Base-by-base conservation (phyloP, 2,329 filamentous ascomycete species). In the Zalaria sp. region DNA sequence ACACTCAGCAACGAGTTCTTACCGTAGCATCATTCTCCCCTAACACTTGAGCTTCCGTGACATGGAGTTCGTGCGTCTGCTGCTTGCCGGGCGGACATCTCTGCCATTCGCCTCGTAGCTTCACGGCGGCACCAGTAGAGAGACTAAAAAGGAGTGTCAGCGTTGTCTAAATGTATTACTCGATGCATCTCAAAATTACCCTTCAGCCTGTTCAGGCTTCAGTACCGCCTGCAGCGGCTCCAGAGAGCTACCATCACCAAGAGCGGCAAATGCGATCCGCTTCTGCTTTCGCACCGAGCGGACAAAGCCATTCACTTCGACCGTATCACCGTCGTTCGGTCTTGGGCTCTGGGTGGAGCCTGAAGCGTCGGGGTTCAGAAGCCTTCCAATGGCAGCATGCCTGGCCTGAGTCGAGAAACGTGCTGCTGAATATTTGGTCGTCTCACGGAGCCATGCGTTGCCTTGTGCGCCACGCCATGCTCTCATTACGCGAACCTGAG, bases 261-360 rank as follows among this genome's bases (percentile, higher is more conserved):
- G 69, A 45, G 86, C 76, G 40, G 88, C 81, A 64, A 98, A 96
- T 4, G 82, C 79, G 45, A 82, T 71, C 25, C 73, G 73, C 59
- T 95, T 93, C 68, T 93, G 87, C 59, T 85, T 83, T 47, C 89
- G 75, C 46, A 94, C 79, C 3, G 85, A 89, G 48, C 84, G 77
- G 42, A 95, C 72, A 65, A 82, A 89, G 46, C 88, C 89, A 57
- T 82, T 73, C 51, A 94, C 67, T 25, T 51, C 43, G 34, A 59
- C 37, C 5, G 18, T 18, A 18, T 18, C 18, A 18, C 18, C 18
- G 18, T 18, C 18, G 18, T 18, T 18, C 18, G 18, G 18, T 18
- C 18, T 18, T 18, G 18, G 18, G 18, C 18, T 18, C 18, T 18
- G 18, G 18, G 18, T 18, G 18, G 18, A 18, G 18, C 18, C 18